Evolutionary conservation across 257 asterid genomes (phyloP).

Genomic region (Craterostigma plantagineum): DNA sequence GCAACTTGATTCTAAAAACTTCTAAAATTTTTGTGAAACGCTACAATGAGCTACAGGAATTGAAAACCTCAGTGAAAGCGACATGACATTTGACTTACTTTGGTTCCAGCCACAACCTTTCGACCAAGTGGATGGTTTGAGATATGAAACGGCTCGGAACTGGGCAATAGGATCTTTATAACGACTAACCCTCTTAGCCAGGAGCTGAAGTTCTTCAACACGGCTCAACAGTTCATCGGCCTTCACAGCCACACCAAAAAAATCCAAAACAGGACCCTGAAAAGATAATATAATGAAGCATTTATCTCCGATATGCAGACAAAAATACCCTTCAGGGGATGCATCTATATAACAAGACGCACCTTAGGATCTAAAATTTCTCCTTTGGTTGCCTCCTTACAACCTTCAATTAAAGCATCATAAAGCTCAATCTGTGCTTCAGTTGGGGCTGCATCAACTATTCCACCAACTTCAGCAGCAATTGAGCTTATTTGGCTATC

Average conservation of each 20-base stretch:
- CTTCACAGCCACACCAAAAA: slow-evolving; percentile 90
- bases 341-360: slow-evolving; percentile 8
- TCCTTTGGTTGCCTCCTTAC: slow-evolving; percentile 72
- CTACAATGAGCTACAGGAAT: no score
- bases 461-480: slow-evolving; percentile 89
- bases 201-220: slow-evolving; percentile 88
- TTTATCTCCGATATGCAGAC: background rate
- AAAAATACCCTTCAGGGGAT: no score
- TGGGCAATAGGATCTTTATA: slow-evolving; percentile 81
- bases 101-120: slow-evolving; percentile 99
- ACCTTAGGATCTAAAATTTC: slow-evolving; percentile 68
- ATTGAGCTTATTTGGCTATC: slow-evolving; percentile 77
- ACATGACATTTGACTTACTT: slow-evolving; percentile 35
- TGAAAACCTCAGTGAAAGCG: no score
- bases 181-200: slow-evolving; percentile 79
- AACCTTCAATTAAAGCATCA: slow-evolving; percentile 85
- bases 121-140: slow-evolving; percentile 94
- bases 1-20: no score
- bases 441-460: slow-evolving; percentile 80
- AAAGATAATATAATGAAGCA: slow-evolving; percentile 2
- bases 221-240: slow-evolving; percentile 85
- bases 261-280: slow-evolving; percentile 93
- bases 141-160: slow-evolving; percentile 68
- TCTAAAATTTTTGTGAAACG: no score
- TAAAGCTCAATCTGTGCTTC: slow-evolving; percentile 92